A percentile compares a stretch with the other conserved stretches of the same genome.
These are phyloP conservation scores for Dryas alaskensis DNA, from an alignment of 306 rosid species.

Conservation along the genomic window DNA sequence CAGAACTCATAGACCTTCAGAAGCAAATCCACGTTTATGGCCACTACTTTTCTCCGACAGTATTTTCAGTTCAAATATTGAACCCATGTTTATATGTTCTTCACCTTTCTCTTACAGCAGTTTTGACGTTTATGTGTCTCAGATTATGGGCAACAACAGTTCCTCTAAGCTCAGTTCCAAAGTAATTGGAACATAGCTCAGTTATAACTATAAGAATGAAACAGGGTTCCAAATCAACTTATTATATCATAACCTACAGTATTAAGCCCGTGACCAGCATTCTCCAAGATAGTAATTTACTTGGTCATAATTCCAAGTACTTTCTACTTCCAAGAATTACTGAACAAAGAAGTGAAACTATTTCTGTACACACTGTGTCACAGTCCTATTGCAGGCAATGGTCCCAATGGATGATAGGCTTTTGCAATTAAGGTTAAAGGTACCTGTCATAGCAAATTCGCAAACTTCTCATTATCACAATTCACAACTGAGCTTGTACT, in stretches of 20 bases:
- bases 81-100: conserved; percentile 21
- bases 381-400: no score
- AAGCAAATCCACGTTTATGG: conserved; percentile 27
- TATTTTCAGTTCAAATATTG: conserved; percentile 29
- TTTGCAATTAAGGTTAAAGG: neutral
- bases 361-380: no score
- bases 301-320: no score
- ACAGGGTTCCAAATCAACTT: neutral
- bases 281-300: no score
- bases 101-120: conserved; percentile 18
- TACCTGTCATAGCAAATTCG: conserved; percentile 1
- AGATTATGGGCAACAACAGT: conserved; percentile 31
- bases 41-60: conserved; percentile 51
- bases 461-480: neutral
- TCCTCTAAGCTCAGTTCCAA: conserved; percentile 20
- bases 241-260: no score
- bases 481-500: no score
- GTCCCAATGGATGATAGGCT: neutral
- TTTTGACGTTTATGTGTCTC: conserved; percentile 1
- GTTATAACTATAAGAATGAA: neutral
- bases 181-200: conserved; percentile 11
- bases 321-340: no score
- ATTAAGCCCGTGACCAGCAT: no score
- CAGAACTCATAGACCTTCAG: conserved; percentile 26
- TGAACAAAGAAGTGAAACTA: no score